Base-by-base conservation (phyloP, 1,284 basidiomycete species). In the Leccinum cinnamomeum region DNA sequence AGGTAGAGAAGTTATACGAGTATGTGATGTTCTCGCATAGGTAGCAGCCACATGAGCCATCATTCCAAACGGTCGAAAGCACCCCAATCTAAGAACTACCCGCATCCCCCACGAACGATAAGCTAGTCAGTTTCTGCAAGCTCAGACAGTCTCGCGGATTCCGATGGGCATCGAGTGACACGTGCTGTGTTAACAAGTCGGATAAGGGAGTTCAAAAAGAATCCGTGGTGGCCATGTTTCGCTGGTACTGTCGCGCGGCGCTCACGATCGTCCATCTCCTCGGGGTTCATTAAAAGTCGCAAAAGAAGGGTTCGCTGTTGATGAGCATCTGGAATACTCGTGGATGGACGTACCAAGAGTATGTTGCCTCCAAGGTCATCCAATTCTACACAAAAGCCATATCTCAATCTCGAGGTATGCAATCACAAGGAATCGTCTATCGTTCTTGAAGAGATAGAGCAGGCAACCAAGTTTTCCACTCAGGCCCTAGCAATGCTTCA, bases 391-490 rank as follows among this genome's bases (percentile, higher is more conserved):
- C 33, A 33, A 10, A 37, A 39, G 37, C 37, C 37, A 16, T 39
- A 39, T 39, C 37, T 39, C 37, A 16, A 39, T 39, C 14, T 39
- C 37, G 37, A 39, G 37, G 37, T 39, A 39, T 39, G 3, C 16
- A 39, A 39, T 39, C 37, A 39, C 37, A 39, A 39, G 3, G 37
- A 39, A 92, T 99, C 76, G 97, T 46, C 44, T 46, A 6, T 46
- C 44, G 16, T 46, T 11, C 44, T 46, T 46, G 44, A 46, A 18
- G 44, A 46, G 44, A 51, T 46, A 5, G 44, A 46, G 16, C 44
- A 44, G 41, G 41, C 41, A 46, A 46, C n/a, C 10, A 46, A 46
- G 16, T 46, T 46, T 18, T 5, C n/a, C 44, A 46, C 44, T 46
- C 16, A 46, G 44, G 44, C 44, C 44, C 10, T 46, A 1, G 44